phyloP scores from a whole-genome alignment of 345 rosid species.

The Salix koriyanagi region DNA sequence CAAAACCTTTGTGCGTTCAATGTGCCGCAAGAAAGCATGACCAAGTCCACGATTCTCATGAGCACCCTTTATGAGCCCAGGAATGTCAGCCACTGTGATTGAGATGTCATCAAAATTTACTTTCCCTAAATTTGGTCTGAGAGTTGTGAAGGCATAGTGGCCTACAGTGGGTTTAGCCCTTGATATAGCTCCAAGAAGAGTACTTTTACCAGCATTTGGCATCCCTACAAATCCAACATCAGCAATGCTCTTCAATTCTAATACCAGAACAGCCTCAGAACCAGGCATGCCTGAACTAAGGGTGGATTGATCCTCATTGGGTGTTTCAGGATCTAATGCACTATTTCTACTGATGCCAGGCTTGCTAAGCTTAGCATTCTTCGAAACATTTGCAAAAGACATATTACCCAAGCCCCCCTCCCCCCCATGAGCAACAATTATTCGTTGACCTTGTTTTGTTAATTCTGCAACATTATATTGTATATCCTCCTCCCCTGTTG shows the following conservation, averaged over 20 bases:
- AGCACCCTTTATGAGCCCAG: conserved; percentile 90
- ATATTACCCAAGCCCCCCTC: conserved; percentile 81
- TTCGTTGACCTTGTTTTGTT: conserved; percentile 61
- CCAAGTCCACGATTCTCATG: conserved; percentile 85
- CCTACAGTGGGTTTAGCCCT: conserved; percentile 82
- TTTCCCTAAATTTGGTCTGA: conserved; percentile 84
- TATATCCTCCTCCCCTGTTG: conserved; percentile 33
- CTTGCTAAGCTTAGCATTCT: conserved; percentile 34
- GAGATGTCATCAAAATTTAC: conserved; percentile 71
- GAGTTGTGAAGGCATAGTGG: conserved; percentile 83
- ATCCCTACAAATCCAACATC: conserved; percentile 97
- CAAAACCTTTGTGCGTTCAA: conserved; percentile 87
- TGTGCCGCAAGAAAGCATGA: conserved; percentile 84
- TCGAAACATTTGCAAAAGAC: conserved; percentile 36
- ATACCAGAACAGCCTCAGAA: conserved; percentile 52
- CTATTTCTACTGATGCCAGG: conserved; percentile 3
- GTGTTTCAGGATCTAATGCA: conserved; percentile 21
- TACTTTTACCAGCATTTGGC: conserved; percentile 97
- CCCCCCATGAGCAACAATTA: conserved; percentile 73
- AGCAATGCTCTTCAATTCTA: conserved; percentile 92
- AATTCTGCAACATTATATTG: conserved; percentile 67
- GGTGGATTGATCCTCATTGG: conserved; percentile 30
- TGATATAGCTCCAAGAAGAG: conserved; percentile 80
- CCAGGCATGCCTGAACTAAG: conserved; percentile 56
- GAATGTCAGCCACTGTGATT: conserved; percentile 88